These are phyloP conservation scores for Phytophthora aleatoria DNA, from an alignment of 352 stramenopile genomes.

Conservation along the genomic window DNA sequence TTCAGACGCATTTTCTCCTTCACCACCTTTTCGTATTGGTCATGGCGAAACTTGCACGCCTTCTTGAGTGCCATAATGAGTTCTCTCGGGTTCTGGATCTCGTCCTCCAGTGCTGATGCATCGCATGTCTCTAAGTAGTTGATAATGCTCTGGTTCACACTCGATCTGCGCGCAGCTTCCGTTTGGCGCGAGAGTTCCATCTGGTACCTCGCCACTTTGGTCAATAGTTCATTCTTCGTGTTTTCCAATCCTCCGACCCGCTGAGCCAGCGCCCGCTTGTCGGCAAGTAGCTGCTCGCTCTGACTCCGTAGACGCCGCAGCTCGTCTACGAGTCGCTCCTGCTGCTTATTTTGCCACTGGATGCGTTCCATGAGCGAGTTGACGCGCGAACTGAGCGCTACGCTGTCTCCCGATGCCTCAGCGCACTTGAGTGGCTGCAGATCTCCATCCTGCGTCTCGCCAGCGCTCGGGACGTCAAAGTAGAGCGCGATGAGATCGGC, in stretches of 20 bases:
- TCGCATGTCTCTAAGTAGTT: slow-evolving; percentile 78
- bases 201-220: slow-evolving; percentile 80
- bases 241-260: slow-evolving; percentile 51
- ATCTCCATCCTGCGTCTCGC: background rate
- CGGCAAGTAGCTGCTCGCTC: slow-evolving; percentile 62
- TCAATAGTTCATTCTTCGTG: slow-evolving; percentile 61
- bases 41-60: slow-evolving; percentile 78
- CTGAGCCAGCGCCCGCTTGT: slow-evolving; percentile 69
- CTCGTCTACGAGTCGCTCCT: slow-evolving; percentile 61
- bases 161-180: slow-evolving; percentile 49
- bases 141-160: slow-evolving; percentile 78
- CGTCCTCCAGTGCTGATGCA: slow-evolving; percentile 65
- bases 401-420: slow-evolving; percentile 31
- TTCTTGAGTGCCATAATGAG: slow-evolving; percentile 83
- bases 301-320: slow-evolving; percentile 62
- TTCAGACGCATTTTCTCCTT: slow-evolving; percentile 80
- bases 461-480: slow-evolving; percentile 51
- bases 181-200: slow-evolving; percentile 69
- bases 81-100: slow-evolving; percentile 79
- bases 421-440: slow-evolving; percentile 2
- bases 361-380: slow-evolving; percentile 69
- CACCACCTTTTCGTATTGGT: slow-evolving; percentile 85
- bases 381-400: slow-evolving; percentile 56
- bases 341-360: slow-evolving; percentile 82
- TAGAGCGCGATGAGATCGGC: slow-evolving; percentile 67